Conservation (phyloP, 345 rosid genomes). For the Barbarea vulgaris region DNA sequence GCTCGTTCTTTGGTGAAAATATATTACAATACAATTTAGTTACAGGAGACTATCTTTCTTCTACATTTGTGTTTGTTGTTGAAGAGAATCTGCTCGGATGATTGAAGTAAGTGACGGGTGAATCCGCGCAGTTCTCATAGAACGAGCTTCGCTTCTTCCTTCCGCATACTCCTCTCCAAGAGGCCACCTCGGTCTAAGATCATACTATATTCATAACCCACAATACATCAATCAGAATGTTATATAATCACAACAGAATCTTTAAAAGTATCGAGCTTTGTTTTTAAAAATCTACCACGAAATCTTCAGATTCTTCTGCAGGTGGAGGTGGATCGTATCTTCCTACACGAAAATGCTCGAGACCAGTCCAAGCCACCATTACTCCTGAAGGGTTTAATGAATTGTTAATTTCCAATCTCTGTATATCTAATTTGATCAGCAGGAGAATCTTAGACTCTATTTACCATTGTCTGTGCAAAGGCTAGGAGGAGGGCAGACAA, state of each 20-base stretch:
- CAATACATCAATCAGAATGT: constrained; percentile 5
- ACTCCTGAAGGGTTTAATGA: constrained; percentile 57
- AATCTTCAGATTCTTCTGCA: constrained; percentile 70
- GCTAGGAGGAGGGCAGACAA: constrained; percentile 84
- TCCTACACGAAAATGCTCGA: constrained; percentile 85
- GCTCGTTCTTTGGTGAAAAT: not conserved
- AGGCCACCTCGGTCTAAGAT: constrained; percentile 95
- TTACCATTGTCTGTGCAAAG: constrained; percentile 97
- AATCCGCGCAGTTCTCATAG: constrained; percentile 69
- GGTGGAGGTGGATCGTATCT: constrained; percentile 96
- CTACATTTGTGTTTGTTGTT: constrained; percentile 38
- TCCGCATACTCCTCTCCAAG: constrained; percentile 76
- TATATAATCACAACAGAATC: not conserved
- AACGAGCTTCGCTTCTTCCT: constrained; percentile 87
- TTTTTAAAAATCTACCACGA: constrained; percentile 49
- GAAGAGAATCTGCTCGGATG: constrained; percentile 65
- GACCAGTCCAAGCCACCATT: constrained; percentile 99
- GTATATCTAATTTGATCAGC: constrained; percentile 3
- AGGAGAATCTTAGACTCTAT: not conserved
- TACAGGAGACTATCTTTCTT: not conserved
- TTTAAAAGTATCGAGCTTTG: not conserved
- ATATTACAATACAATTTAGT: no score
- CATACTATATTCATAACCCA: constrained; percentile 57
- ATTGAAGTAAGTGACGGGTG: constrained; percentile 92
- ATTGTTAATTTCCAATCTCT: not conserved